A percentile compares a stretch with the other conserved stretches of the same genome.
phyloP scores from a whole-genome alignment of 1,284 basidiomycete species.

The Microbotryum lychnidis-dioicae region DNA sequence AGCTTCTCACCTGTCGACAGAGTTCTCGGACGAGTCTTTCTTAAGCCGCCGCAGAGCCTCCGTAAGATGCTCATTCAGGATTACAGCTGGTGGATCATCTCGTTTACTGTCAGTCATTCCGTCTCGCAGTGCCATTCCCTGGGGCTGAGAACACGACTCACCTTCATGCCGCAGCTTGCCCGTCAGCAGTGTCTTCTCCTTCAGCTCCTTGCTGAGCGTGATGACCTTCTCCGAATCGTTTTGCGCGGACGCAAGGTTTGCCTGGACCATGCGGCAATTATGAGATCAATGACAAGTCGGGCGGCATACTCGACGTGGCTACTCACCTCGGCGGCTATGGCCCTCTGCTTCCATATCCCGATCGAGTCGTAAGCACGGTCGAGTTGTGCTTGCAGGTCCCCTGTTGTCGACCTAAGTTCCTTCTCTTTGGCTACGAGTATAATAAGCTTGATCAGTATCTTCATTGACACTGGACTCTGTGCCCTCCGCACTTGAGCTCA shows the following conservation, averaged over 20 bases:
- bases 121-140: no score
- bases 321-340: slow-evolving; percentile 70
- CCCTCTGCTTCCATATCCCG: slow-evolving; percentile 75
- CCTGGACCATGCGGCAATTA: neutral
- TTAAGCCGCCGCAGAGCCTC: slow-evolving; percentile 90
- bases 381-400: slow-evolving; percentile 70
- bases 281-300: no score
- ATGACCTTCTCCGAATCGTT: slow-evolving; percentile 57
- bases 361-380: slow-evolving; percentile 61
- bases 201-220: slow-evolving; percentile 76
- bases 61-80: slow-evolving; percentile 94
- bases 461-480: neutral
- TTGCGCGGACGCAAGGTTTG: slow-evolving; percentile 60
- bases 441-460: neutral
- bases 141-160: slow-evolving; percentile 39
- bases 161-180: slow-evolving; percentile 91
- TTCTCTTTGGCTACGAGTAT: slow-evolving; percentile 45
- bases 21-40: slow-evolving; percentile 72
- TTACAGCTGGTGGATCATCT: slow-evolving; percentile 56
- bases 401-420: slow-evolving; percentile 60
- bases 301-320: neutral
- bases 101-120: no score
- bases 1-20: slow-evolving; percentile 60
- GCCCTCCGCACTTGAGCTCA: slow-evolving; percentile 42
- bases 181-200: slow-evolving; percentile 86